These are phyloP conservation scores for Chaetomium fimeti DNA, from an alignment of 495 filamentous ascomycete genomes.

Conservation along the genomic window DNA sequence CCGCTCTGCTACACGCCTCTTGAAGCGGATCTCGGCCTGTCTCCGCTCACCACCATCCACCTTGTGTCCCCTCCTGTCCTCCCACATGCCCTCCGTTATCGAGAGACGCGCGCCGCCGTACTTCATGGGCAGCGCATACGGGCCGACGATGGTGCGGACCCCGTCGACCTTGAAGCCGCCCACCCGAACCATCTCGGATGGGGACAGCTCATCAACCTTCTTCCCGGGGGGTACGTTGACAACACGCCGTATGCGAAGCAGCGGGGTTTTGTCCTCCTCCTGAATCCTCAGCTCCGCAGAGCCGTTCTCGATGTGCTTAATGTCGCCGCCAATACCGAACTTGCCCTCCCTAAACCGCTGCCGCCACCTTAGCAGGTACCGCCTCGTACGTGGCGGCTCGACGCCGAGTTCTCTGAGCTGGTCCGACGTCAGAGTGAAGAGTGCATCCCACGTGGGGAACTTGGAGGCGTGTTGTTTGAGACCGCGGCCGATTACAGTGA, in stretches of 20 bases:
- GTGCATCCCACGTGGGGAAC: slow-evolving; percentile 81
- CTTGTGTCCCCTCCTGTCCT: slow-evolving; percentile 77
- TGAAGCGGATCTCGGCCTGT: slow-evolving; percentile 71
- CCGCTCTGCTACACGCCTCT: slow-evolving; percentile 50
- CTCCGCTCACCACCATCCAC: slow-evolving; percentile 95
- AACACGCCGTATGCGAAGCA: slow-evolving; percentile 42
- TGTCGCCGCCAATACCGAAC: slow-evolving; percentile 76
- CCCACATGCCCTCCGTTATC: slow-evolving; percentile 85
- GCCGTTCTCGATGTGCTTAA: slow-evolving; percentile 69
- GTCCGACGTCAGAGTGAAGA: slow-evolving; percentile 73
- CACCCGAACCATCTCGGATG: slow-evolving; percentile 51
- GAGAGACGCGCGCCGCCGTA: slow-evolving; percentile 62
- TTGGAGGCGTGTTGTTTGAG: slow-evolving; percentile 76
- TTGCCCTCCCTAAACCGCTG: slow-evolving; percentile 74
- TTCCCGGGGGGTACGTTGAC: slow-evolving; percentile 69
- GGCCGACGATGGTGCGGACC: slow-evolving; percentile 65
- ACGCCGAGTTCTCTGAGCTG: slow-evolving; percentile 81
- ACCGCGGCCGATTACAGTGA: slow-evolving; percentile 85
- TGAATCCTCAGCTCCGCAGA: slow-evolving; percentile 65
- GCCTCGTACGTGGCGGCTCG: slow-evolving; percentile 75
- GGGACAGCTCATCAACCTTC: slow-evolving; percentile 43
- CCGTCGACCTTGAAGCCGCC: slow-evolving; percentile 63
- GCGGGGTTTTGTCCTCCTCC: slow-evolving; percentile 50
- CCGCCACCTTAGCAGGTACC: slow-evolving; percentile 83
- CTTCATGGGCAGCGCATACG: slow-evolving; percentile 64